These are phyloP conservation scores for Borovskyia barvae DNA, from an alignment of 208 protist species.

Conservation along the genomic window DNA sequence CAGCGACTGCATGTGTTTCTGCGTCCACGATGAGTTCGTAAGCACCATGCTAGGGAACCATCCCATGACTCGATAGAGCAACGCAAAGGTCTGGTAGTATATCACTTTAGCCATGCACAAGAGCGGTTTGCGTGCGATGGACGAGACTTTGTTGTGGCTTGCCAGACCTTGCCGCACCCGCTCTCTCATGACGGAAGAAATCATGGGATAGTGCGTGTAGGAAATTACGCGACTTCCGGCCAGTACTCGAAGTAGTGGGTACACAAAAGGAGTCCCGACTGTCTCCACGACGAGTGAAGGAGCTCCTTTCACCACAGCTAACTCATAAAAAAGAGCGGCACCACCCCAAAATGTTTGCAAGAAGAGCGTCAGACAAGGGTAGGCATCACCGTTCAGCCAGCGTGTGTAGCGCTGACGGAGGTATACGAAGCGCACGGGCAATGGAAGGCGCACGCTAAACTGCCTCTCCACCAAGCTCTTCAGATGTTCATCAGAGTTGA, in stretches of 20 bases:
- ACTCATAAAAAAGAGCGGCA: constrained; percentile 85
- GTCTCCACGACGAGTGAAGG: constrained; percentile 90
- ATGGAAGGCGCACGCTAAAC: constrained; percentile 65
- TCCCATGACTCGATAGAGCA: constrained; percentile 88
- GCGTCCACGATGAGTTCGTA: constrained; percentile 97
- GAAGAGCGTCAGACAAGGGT: constrained; percentile 91
- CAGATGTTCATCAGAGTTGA: constrained; percentile 12
- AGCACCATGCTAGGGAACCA: constrained; percentile 79
- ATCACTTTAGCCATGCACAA: constrained; percentile 68
- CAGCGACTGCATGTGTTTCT: constrained; percentile 85
- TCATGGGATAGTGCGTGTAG: constrained; percentile 99
- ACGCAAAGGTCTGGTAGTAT: constrained; percentile 91
- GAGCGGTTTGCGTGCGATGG: constrained; percentile 32
- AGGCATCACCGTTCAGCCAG: constrained; percentile 67
- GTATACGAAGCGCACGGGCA: constrained; percentile 66
- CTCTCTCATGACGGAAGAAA: constrained; percentile 85
- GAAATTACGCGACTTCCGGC: constrained; percentile 75
- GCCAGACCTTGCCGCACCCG: constrained; percentile 41
- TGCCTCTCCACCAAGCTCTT: constrained; percentile 41
- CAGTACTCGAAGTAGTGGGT: constrained; percentile 89
- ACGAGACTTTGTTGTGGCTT: constrained; percentile 81
- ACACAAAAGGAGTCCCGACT: constrained; percentile 95
- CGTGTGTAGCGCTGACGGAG: constrained; percentile 38
- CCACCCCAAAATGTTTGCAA: constrained; percentile 90
- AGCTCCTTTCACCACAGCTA: constrained; percentile 64